phyloP scores from a whole-genome alignment of 805 yeast species.

The Barnettozyma siamensis region DNA sequence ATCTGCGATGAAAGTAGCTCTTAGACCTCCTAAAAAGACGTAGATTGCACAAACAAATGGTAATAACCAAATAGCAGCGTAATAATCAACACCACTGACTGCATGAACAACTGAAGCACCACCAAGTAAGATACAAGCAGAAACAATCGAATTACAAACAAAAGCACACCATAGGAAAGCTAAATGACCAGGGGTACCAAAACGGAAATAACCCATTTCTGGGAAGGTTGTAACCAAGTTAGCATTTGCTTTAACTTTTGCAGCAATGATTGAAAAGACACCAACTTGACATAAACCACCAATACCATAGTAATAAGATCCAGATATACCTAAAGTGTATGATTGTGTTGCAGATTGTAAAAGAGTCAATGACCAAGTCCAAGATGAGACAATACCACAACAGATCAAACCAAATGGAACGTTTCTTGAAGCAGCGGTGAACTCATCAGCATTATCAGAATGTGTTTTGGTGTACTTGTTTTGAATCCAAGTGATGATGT shows the following conservation, averaged over 20 bases:
- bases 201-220: constrained; percentile 36
- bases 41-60: constrained; percentile 47
- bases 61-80: constrained; percentile 41
- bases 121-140: constrained; percentile 38
- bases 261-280: constrained; percentile 32
- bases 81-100: constrained; percentile 38
- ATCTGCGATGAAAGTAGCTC: constrained; percentile 48
- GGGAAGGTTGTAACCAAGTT: constrained; percentile 35
- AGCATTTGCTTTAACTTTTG: constrained; percentile 32
- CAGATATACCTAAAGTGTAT: constrained; percentile 28
- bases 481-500: constrained; percentile 31
- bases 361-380: constrained; percentile 32
- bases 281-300: constrained; percentile 25
- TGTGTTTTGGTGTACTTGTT: constrained; percentile 29
- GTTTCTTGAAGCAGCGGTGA: constrained; percentile 39
- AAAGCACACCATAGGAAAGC: constrained; percentile 34
- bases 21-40: constrained; percentile 46
- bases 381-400: constrained; percentile 38
- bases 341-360: constrained; percentile 28
- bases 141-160: constrained; percentile 35
- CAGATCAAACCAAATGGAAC: constrained; percentile 39
- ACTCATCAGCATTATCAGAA: constrained; percentile 31
- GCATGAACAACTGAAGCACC: constrained; percentile 38
- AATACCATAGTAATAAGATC: constrained; percentile 25
- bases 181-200: constrained; percentile 36